Conservation (phyloP, 1,139 yeast species). For the Taiozyma onychis region DNA sequence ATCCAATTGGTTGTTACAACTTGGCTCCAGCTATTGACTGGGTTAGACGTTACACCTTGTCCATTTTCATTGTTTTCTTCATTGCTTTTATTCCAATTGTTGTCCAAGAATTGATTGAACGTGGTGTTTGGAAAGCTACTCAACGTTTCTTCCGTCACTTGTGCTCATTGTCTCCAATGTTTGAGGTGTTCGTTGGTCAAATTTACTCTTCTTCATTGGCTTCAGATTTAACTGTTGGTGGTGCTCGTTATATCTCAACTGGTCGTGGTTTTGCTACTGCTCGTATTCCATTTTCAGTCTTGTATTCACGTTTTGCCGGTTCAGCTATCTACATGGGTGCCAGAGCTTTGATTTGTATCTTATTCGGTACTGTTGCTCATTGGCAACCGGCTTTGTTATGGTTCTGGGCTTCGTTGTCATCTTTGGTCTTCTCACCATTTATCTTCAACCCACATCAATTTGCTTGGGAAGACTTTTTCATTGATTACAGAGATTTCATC, state of each 20-base stretch:
- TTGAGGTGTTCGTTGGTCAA: slow-evolving; percentile 98
- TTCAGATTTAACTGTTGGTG: slow-evolving; percentile 95
- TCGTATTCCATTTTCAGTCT: slow-evolving; percentile 92
- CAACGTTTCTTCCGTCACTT: slow-evolving; percentile 90
- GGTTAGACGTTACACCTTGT: slow-evolving; percentile 95
- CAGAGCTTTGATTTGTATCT: slow-evolving; percentile 79
- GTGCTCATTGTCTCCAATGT: slow-evolving; percentile 87
- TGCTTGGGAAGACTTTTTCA: slow-evolving; percentile 97
- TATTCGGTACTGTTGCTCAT: slow-evolving; percentile 87
- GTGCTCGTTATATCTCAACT: slow-evolving; percentile 98
- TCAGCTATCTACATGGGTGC: slow-evolving; percentile 97
- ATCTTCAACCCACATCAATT: slow-evolving; percentile 98
- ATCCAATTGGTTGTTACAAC: slow-evolving; percentile 94
- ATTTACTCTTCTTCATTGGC: slow-evolving; percentile 88
- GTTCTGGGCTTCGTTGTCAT: slow-evolving; percentile 96
- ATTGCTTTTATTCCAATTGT: slow-evolving; percentile 94
- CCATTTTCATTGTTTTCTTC: slow-evolving; percentile 97
- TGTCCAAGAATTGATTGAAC: slow-evolving; percentile 94
- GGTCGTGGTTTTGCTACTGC: slow-evolving; percentile 99
- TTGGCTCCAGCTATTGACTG: slow-evolving; percentile 88
- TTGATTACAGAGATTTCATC: slow-evolving; percentile 96
- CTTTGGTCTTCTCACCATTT: slow-evolving; percentile 91
- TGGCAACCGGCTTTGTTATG: slow-evolving; percentile 97
- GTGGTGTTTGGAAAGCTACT: slow-evolving; percentile 95
- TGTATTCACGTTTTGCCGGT: slow-evolving; percentile 95